Evolutionary conservation across 805 yeast genomes (phyloP).

Genomic region (Teunomyces funiuensis): DNA sequence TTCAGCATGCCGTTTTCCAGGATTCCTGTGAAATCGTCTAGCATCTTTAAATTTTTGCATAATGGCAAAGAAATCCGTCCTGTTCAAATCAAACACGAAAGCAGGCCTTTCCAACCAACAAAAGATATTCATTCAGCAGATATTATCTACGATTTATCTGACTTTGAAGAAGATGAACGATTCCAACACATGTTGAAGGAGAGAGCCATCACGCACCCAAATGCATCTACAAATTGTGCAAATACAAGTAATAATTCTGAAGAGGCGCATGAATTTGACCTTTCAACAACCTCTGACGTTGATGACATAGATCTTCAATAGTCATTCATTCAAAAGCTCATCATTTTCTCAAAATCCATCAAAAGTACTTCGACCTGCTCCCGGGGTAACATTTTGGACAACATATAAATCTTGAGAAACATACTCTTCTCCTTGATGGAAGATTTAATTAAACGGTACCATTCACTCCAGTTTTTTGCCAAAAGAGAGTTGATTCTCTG

Average conservation of each 20-base stretch:
- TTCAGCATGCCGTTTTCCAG: background rate
- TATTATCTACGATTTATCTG: conserved; percentile 21
- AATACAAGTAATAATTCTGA: conserved; percentile 2
- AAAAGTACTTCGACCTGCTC: conserved; percentile 1
- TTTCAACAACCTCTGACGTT: conserved; percentile 16
- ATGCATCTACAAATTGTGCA: background rate
- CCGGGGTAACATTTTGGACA: conserved; percentile 5
- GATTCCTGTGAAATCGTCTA: conserved; percentile 8
- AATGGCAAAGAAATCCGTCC: background rate
- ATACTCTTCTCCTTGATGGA: background rate
- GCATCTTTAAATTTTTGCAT: conserved; percentile 7
- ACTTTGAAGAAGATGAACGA: conserved; percentile 19
- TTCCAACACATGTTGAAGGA: conserved; percentile 15
- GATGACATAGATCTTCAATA: conserved; percentile 13
- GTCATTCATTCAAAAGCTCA: background rate
- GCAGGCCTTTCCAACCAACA: background rate
- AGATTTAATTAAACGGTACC: background rate
- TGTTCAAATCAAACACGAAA: conserved; percentile 4
- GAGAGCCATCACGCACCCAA: background rate
- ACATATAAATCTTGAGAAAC: background rate
- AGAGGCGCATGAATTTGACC: conserved; percentile 14
- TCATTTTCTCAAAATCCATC: conserved; percentile 1
- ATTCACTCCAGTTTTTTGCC: background rate
- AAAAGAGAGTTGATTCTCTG: background rate
- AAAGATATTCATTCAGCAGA: conserved; percentile 14